A percentile compares a stretch with the other conserved stretches of the same genome.
Evolutionary conservation across 2,329 filamentous ascomycete genomes (phyloP).

Genomic region (Alternaria sp.): DNA sequence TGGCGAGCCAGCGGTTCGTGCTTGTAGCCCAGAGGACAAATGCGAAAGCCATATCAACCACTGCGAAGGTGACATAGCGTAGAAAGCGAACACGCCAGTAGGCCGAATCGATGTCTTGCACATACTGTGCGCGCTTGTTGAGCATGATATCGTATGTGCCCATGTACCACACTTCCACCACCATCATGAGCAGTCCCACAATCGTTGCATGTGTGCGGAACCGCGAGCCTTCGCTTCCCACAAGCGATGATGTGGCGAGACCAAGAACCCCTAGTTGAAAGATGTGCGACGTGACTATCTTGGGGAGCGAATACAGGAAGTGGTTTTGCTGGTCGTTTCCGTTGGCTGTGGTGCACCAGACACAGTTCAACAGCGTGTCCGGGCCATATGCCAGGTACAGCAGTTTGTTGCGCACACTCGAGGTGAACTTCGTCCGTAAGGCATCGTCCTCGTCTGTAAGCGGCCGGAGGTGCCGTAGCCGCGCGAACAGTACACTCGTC

Average conservation of each 20-base stretch:
- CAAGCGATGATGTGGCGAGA: constrained; percentile 73
- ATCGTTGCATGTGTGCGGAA: constrained; percentile 78
- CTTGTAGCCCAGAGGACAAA: constrained; percentile 74
- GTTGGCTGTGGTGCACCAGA: constrained; percentile 72
- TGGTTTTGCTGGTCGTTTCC: constrained; percentile 72
- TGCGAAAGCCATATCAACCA: constrained; percentile 69
- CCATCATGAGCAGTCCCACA: constrained; percentile 63
- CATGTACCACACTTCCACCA: constrained; percentile 71
- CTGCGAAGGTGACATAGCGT: constrained; percentile 69
- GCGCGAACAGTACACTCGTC: constrained; percentile 82
- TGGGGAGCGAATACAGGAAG: constrained; percentile 80
- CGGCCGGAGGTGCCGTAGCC: constrained; percentile 67
- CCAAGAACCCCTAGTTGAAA: constrained; percentile 76
- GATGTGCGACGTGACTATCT: constrained; percentile 78
- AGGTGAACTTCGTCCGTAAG: constrained; percentile 69
- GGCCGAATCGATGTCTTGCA: constrained; percentile 70
- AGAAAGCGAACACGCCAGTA: constrained; percentile 72
- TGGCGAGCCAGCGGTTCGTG: constrained; percentile 79
- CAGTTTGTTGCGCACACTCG: constrained; percentile 69
- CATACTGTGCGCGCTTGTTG: constrained; percentile 67
- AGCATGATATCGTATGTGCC: constrained; percentile 68
- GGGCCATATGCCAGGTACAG: constrained; percentile 87
- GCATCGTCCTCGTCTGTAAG: constrained; percentile 67
- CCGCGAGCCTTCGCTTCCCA: constrained; percentile 66
- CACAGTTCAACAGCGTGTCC: constrained; percentile 72